These are phyloP conservation scores for Datura wrightii DNA, from an alignment of 257 asterid genomes.

Conservation along the genomic window DNA sequence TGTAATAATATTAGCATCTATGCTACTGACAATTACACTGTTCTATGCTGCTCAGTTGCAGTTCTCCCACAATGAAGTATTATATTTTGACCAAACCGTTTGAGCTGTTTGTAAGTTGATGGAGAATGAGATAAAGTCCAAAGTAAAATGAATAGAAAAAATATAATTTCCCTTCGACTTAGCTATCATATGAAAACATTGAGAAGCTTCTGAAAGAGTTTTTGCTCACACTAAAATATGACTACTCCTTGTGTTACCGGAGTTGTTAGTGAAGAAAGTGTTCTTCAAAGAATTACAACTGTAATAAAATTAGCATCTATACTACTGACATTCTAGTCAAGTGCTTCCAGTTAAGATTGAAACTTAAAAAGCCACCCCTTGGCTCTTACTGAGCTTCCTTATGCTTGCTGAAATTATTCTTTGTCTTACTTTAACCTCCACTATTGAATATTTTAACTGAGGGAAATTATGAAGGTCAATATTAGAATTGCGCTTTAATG, in stretches of 20 bases:
- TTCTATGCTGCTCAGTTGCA: conserved; percentile 17
- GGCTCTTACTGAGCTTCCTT: not conserved
- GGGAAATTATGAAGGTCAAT: conserved; percentile 7
- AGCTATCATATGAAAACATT: conserved; percentile 17
- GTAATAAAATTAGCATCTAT: not conserved
- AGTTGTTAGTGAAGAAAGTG: not conserved
- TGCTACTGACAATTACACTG: not conserved
- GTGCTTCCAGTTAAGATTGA: conserved; percentile 16
- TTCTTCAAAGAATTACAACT: not conserved
- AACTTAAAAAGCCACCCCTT: not conserved
- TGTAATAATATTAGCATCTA: not conserved
- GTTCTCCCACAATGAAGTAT: not conserved
- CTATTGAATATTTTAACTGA: conserved; percentile 1
- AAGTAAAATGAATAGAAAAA: not conserved
- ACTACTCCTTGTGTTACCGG: conserved; percentile 16
- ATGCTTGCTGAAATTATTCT: conserved; percentile 19
- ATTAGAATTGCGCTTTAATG: not conserved
- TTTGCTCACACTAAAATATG: not conserved
- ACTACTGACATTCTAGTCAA: not conserved
- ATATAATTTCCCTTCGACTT: not conserved
- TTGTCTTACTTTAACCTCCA: not conserved
- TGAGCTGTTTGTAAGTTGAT: conserved; percentile 12
- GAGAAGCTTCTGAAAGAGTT: conserved; percentile 23
- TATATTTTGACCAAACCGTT: not conserved
- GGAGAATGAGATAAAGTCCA: not conserved